Base-by-base conservation (phyloP, 225 moss, liverwort and hornwort species). In the Pseudoscleropodium purum region DNA sequence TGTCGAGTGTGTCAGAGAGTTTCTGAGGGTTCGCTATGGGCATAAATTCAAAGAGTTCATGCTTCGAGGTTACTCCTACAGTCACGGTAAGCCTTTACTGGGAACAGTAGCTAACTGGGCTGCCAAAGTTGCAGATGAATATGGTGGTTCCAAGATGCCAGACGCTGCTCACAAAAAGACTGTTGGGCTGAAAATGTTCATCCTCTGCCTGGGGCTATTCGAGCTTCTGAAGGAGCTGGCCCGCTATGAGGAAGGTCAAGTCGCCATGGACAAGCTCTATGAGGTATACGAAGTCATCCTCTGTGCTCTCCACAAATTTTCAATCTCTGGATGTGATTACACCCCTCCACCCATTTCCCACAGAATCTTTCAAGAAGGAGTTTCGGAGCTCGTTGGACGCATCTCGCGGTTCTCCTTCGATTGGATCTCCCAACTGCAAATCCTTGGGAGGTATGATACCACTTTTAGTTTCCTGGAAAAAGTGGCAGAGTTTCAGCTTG, bases 351-450 rank as follows among this genome's bases (percentile, higher is more conserved):
- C 18, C 39, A 15, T 60, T 54, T 17, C 83, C 33, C 72, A 43
- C 9, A 78, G 79, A 11, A 75, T 82, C 41, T 87, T 94, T 84
- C 74, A 70, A 61, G 90, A 91, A 62, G 94, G 94, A 45, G 70
- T 93, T 54, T 87, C 81, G 61, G 76, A 91, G 36, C 82, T 94
- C 20, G 93, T 93, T 31, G 24, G 29, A 33, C 57, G 87, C 19
- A 49, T 87, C 37, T 93, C 93, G 23, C 79, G 81, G 10, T 90
- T 80, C 87, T 94, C 94, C 85, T 94, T 87, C 79, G 89, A 90
- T n/a, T 94, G 94, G 94, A 81, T 94, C 73, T 74, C 81, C 61
- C 41, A 57, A 33, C 79, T 94, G 41, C 87, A 90, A 60, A 59
- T 87, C 21, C 90, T 93, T 45, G 91, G 91, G n/a, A 89, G 74